These are phyloP conservation scores for Batrachochytrium dendrobatidis DNA, from an alignment of 371 early-diverging fungal species.

Conservation along the genomic window DNA sequence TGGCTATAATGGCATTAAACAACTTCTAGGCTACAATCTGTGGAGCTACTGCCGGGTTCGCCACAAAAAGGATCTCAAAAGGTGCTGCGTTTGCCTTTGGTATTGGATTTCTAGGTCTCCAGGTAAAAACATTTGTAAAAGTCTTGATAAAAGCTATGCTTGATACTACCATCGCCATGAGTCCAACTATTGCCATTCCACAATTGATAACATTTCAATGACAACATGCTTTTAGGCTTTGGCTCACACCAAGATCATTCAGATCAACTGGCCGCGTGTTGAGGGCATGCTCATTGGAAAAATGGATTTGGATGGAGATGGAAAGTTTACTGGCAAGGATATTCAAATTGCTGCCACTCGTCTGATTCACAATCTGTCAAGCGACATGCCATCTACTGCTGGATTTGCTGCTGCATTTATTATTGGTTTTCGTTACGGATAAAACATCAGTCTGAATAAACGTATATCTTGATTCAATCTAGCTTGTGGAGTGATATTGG, in stretches of 20 bases:
- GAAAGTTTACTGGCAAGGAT: slow-evolving; percentile 32
- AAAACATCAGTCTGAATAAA: no score
- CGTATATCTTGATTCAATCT: no score
- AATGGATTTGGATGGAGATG: slow-evolving; percentile 36
- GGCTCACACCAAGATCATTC: slow-evolving; percentile 22
- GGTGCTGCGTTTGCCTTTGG: slow-evolving; percentile 27
- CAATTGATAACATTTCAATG: neutral
- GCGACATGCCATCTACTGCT: slow-evolving; percentile 31
- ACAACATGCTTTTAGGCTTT: slow-evolving; percentile 11
- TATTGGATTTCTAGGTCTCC: slow-evolving; percentile 26
- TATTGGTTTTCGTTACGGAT: slow-evolving; percentile 33
- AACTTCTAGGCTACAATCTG: slow-evolving; percentile 19
- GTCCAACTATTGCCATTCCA: neutral
- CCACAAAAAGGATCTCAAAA: slow-evolving; percentile 32
- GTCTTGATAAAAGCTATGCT: neutral
- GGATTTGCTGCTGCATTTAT: slow-evolving; percentile 35
- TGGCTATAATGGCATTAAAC: no score
- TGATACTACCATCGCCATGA: neutral
- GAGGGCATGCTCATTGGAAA: slow-evolving; percentile 19
- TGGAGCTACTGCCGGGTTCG: slow-evolving; percentile 26
- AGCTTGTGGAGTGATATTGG: no score
- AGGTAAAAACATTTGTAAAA: slow-evolving; percentile 9
- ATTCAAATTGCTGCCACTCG: slow-evolving; percentile 15
- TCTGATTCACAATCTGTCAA: slow-evolving; percentile 26
- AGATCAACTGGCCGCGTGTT: slow-evolving; percentile 33